Percentiles rank a stretch among this genome's conserved stretches.
Evolutionary conservation across 768 basidiomycete species (phyloP).

Genomic region (Heimioporus sp.): DNA sequence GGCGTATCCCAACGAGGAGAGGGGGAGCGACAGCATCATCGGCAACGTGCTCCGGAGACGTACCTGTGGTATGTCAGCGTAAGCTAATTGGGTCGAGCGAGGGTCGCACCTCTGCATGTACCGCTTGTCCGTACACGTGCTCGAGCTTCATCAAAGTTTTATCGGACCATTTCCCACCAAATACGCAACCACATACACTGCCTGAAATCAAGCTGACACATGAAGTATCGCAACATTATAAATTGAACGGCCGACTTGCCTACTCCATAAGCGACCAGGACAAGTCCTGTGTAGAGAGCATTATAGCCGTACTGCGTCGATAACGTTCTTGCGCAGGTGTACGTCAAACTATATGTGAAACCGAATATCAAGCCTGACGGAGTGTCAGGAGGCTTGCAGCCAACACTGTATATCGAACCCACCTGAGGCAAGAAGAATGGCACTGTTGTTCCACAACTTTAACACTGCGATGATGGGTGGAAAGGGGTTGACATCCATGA

Average conservation of each 20-base stretch:
- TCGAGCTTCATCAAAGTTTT: constrained; percentile 40
- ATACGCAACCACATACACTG: constrained; percentile 49
- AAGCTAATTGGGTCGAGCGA: neutral
- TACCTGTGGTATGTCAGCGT: constrained; percentile 45
- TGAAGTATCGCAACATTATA: neutral
- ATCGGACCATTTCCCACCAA: constrained; percentile 62
- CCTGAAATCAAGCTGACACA: constrained; percentile 28
- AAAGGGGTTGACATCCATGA: constrained; percentile 72
- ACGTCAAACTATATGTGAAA: constrained; percentile 65
- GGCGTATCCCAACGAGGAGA: constrained; percentile 63
- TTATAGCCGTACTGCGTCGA: constrained; percentile 60
- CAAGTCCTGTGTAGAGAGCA: constrained; percentile 70
- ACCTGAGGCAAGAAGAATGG: constrained; percentile 44
- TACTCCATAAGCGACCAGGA: constrained; percentile 72
- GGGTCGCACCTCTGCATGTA: constrained; percentile 60
- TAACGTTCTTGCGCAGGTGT: constrained; percentile 74
- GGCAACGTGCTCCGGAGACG: constrained; percentile 62
- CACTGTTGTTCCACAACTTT: constrained; percentile 62
- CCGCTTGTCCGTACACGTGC: constrained; percentile 40
- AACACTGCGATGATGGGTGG: constrained; percentile 59
- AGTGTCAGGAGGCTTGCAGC: neutral
- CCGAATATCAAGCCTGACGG: constrained; percentile 66
- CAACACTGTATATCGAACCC: neutral
- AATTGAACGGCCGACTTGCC: constrained; percentile 37
- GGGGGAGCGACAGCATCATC: constrained; percentile 53